These are phyloP conservation scores for Aristolochia californica DNA, from an alignment of 164 flowering plant species.

Conservation along the genomic window DNA sequence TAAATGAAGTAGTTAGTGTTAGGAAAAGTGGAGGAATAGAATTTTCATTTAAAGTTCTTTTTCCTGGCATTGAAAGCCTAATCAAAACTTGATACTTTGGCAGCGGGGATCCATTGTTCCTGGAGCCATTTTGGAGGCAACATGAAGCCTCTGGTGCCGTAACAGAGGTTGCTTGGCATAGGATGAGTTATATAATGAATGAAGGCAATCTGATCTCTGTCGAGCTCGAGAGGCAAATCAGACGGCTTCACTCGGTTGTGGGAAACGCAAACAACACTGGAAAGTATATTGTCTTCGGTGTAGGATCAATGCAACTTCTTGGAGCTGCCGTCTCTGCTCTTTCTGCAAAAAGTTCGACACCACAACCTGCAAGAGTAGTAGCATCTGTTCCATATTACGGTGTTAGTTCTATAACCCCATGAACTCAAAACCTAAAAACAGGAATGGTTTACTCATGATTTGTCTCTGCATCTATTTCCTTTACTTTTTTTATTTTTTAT, in stretches of 20 bases:
- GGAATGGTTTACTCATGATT: too few species aligned
- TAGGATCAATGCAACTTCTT: conserved; percentile 67
- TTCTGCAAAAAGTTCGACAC: conserved; percentile 9
- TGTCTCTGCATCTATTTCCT: too few species aligned
- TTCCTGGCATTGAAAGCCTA: too few species aligned
- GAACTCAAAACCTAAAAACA: too few species aligned
- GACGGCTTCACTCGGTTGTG: conserved; percentile 29
- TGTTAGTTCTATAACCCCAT: conserved; percentile 17
- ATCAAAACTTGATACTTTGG: not conserved
- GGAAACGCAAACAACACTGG: conserved; percentile 54
- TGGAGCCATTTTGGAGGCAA: conserved; percentile 68
- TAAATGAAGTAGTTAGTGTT: too few species aligned
- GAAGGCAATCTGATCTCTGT: conserved; percentile 17
- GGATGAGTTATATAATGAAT: conserved; percentile 42
- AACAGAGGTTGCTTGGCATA: conserved; percentile 53
- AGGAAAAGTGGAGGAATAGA: too few species aligned
- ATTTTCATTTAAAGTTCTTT: too few species aligned
- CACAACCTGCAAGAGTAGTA: conserved; percentile 39
- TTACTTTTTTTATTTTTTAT: not conserved
- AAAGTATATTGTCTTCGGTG: conserved; percentile 46
- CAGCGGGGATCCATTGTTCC: conserved; percentile 65
- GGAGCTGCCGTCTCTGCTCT: conserved; percentile 60
- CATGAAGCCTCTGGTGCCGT: conserved; percentile 32
- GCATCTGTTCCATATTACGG: conserved; percentile 48
- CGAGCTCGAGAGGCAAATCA: conserved; percentile 34